Conservation (phyloP, 2,329 filamentous ascomycete genomes). For the Chaetomium globosum region DNA sequence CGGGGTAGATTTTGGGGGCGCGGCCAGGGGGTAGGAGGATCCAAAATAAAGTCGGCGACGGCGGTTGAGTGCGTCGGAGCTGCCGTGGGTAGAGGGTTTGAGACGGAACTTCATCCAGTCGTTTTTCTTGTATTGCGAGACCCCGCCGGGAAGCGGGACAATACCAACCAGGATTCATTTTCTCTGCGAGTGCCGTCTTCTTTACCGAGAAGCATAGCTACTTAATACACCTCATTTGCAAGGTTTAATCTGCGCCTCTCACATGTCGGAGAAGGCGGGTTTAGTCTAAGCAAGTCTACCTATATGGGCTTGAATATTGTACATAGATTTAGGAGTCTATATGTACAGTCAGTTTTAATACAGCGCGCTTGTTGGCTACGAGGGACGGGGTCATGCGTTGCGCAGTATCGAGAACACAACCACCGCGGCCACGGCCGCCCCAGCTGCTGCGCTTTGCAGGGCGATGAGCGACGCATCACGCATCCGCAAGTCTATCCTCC, state of each 20-base stretch:
- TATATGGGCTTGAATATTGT: conserved; percentile 4
- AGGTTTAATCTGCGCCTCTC: background rate
- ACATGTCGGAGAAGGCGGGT: background rate
- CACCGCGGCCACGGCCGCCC: conserved; percentile 62
- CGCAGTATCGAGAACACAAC: conserved; percentile 54
- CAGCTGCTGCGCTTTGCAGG: conserved; percentile 66
- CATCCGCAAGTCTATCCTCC: conserved; percentile 64
- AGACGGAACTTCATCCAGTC: background rate
- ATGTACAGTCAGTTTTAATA: conserved; percentile 2
- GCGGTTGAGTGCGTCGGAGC: background rate
- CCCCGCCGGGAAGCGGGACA: background rate
- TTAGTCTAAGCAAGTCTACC: background rate
- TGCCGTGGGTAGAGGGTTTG: background rate
- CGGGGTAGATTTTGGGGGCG: background rate
- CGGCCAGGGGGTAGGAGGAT: background rate
- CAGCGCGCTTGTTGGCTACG: background rate
- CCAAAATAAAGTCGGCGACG: background rate
- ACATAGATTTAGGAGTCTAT: conserved; percentile 9
- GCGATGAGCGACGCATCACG: conserved; percentile 70
- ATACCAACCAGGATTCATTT: conserved; percentile 12
- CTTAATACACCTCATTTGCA: background rate
- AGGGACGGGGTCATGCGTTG: conserved; percentile 33
- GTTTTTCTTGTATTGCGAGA: conserved; percentile 18
- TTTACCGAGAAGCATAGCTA: conserved; percentile 5
- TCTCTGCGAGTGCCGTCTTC: background rate